These are phyloP conservation scores for Ophiostoma montium DNA, from an alignment of 2,329 filamentous ascomycete genomes.

Conservation along the genomic window DNA sequence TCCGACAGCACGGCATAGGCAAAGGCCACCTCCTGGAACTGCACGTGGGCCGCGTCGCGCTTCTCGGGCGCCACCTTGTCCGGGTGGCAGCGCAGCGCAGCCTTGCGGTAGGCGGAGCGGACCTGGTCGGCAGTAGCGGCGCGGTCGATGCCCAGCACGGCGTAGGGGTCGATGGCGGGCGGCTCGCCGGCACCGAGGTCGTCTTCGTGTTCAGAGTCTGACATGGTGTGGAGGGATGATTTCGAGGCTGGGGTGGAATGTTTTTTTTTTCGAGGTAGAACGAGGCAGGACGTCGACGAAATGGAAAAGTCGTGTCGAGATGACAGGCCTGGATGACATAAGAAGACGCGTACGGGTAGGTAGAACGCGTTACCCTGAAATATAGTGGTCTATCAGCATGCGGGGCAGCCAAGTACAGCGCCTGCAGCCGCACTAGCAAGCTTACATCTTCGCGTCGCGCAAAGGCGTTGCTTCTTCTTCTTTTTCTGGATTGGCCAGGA, in stretches of 20 bases:
- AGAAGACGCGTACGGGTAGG: neutral
- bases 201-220: neutral
- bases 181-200: slow-evolving; percentile 30
- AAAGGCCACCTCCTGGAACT: slow-evolving; percentile 84
- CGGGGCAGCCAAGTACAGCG: neutral
- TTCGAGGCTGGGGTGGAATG: neutral
- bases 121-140: slow-evolving; percentile 64
- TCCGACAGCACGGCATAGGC: slow-evolving; percentile 91
- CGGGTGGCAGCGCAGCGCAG: slow-evolving; percentile 75
- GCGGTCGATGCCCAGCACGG: slow-evolving; percentile 57
- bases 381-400: neutral
- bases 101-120: slow-evolving; percentile 83
- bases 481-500: neutral
- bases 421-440: neutral
- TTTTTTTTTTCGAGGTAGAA: neutral
- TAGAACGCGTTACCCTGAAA: neutral
- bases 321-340: neutral
- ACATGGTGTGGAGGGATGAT: neutral
- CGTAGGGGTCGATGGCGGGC: slow-evolving; percentile 55
- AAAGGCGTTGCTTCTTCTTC: too few species aligned
- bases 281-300: neutral
- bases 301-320: neutral
- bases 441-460: too few species aligned
- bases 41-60: slow-evolving; percentile 59
- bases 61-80: slow-evolving; percentile 42